phyloP scores from a whole-genome alignment of 495 filamentous ascomycete species.

The Staphylotrichum longicolle region DNA sequence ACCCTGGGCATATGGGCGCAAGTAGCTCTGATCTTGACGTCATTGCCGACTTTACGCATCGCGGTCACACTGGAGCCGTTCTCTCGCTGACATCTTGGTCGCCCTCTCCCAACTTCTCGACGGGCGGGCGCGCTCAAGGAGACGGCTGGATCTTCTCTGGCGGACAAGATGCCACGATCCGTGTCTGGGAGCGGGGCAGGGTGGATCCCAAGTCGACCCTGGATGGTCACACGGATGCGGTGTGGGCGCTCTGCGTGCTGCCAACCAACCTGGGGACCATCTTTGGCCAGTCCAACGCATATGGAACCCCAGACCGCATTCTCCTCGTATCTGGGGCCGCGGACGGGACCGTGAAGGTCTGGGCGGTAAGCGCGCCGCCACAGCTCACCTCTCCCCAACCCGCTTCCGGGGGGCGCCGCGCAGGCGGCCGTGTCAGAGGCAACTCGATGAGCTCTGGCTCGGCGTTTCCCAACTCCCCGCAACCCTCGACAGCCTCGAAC shows the following conservation, averaged over 20 bases:
- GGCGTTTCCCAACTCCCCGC: constrained; percentile 85
- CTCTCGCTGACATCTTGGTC: constrained; percentile 84
- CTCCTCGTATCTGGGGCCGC: constrained; percentile 88
- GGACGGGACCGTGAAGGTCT: constrained; percentile 88
- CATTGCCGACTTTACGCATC: constrained; percentile 86
- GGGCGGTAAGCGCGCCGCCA: constrained; percentile 91
- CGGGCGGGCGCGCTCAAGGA: constrained; percentile 76
- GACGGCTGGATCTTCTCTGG: constrained; percentile 99
- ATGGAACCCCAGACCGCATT: constrained; percentile 77
- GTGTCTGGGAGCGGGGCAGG: constrained; percentile 90
- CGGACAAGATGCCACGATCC: constrained; percentile 86
- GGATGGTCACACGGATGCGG: constrained; percentile 89
- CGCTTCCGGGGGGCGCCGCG: constrained; percentile 56
- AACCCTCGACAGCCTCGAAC: constrained; percentile 72
- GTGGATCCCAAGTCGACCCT: constrained; percentile 95
- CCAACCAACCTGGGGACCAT: constrained; percentile 77
- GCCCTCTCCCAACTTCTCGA: constrained; percentile 77
- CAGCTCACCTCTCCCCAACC: constrained; percentile 74
- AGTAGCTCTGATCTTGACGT: constrained; percentile 79
- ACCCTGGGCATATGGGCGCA: constrained; percentile 52
- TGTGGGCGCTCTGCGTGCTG: constrained; percentile 93
- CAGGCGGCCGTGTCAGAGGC: constrained; percentile 78
- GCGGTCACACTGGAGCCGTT: constrained; percentile 88
- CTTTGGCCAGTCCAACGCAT: constrained; percentile 66
- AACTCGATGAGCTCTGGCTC: constrained; percentile 90